Conservation (phyloP, 2,329 filamentous ascomycete genomes). For the Epichloe amarillans region DNA sequence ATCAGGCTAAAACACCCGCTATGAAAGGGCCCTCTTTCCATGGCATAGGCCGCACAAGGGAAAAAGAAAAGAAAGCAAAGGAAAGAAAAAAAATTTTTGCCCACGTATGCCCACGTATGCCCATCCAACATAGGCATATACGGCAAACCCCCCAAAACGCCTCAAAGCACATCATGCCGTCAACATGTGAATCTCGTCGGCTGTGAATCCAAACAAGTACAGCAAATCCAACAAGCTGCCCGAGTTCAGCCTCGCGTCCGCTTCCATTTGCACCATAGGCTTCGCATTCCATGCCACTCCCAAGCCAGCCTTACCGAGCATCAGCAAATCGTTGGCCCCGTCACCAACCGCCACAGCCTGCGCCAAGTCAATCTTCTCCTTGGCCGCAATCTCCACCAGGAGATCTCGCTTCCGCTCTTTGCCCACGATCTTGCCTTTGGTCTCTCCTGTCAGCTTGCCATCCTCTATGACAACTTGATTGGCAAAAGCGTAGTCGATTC, state of each 20-base stretch:
- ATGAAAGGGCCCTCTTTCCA: background rate
- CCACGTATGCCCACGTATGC: background rate
- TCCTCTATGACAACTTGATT: constrained; percentile 65
- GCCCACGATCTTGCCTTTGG: constrained; percentile 60
- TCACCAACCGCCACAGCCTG: constrained; percentile 67
- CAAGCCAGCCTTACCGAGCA: constrained; percentile 63
- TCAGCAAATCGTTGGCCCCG: constrained; percentile 69
- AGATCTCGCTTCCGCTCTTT: constrained; percentile 62
- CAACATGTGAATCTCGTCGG: constrained; percentile 37
- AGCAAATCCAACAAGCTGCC: constrained; percentile 58
- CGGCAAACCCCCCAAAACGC: background rate
- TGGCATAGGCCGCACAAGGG: background rate
- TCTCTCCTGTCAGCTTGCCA: constrained; percentile 54
- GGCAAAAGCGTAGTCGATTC: constrained; percentile 77
- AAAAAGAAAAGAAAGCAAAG: background rate
- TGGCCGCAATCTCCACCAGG: constrained; percentile 54
- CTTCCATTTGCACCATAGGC: constrained; percentile 66
- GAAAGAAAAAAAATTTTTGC: accelerated
- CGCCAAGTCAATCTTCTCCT: constrained; percentile 50
- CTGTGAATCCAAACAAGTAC: constrained; percentile 59
- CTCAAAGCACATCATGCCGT: constrained; percentile 1
- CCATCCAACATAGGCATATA: background rate
- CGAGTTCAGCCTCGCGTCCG: constrained; percentile 58
- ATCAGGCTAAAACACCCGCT: background rate
- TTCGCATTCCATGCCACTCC: constrained; percentile 80